Base-by-base conservation (phyloP, 2,329 filamentous ascomycete species). In the Penicillium sp. region DNA sequence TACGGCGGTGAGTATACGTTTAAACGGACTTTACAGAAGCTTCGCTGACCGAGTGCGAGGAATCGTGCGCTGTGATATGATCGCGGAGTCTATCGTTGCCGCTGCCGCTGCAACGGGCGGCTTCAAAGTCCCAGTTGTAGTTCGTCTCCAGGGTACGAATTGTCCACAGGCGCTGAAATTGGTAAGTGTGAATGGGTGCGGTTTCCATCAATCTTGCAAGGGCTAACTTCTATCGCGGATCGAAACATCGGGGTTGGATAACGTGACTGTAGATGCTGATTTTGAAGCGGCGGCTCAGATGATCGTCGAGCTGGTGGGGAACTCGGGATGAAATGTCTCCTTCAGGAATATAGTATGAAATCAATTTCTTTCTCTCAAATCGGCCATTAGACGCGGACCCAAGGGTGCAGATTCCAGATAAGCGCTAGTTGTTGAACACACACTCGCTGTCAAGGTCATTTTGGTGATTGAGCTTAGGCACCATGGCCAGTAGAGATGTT, bases 31-130 rank as follows among this genome's bases (percentile, higher is more conserved):
- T 13, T 9, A 0, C 4, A 10, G 4, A 5, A 14, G 5, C 2
- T n/a, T n/a, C 16, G 25, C 42, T 48, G 5, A 50, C n/a, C 7
- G 10, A 35, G 11, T 30, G 3, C n/a, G 3, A 79, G 77, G 77
- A 0, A 76, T 80, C 14, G 77, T 75, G 2, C 69, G 71, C 31
- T 79, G 77, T 28, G 76, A 78, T 53, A 80, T 80, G 77, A 78
- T 80, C 56, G 77, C 78, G 9, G 72, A 77, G 58, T 75, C 76
- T 8, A 77, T 79, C 47, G 68, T 80, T 18, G 69, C 68, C 0
- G 77, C 77, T 1, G 71, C 71, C 2, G 60, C 55, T 5, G 62
- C 74, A 22, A 62, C 74, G 25, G 71, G 70, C 5, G 60, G 64
- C 4, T 66, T 78, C 24, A 61, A 60, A 2, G 65, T 79, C 4